Evolutionary conservation across 106 monocot genomes (phyloP), one percentile per base, ranked within the genome.

Genomic region (Dendrobium nobile): DNA sequence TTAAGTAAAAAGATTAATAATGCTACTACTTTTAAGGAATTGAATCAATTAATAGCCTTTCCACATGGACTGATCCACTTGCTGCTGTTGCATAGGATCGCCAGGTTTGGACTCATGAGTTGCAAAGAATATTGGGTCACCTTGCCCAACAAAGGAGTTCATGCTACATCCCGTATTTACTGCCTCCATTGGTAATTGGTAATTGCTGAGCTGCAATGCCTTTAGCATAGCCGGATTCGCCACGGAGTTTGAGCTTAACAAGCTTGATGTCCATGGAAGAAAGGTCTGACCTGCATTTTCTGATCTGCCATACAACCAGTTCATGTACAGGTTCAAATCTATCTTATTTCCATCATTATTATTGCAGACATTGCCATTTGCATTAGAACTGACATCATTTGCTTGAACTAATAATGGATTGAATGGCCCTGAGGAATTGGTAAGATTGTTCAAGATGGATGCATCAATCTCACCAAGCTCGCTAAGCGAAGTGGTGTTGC

Each of bases 381-480:
- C 13, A 51, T 51, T 13, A 11, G 15, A 51, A 54, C 24, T 47
- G 73, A 7, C 54, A n/a, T 85, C 72, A 68, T 85, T 80, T 43
- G 78, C 27, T 15, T 85, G 83, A 47, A 67, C 37, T 51, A 51
- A 13, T 13, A 13, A 3, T 11, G 78, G 80, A 13, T 67, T 67
- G 37, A 67, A 70, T 6, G 79, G 73, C 13, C 16, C 73, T 6
- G 85, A 75, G 22, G 83, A 24, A 41, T 79, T 82, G 9, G 74
- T 18, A 13, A 86, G 41, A 74, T 81, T 82, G 74, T 80, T 82
- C 24, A 84, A 18, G 40, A 85, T 77, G 4, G 89, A 80, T 7
- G 70, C 80, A 41, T 84, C 89, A 41, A 89, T 55, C 77, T 89
- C 89, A 13, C 86, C 86, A 2, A 86, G 82, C 72, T 89, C 86